Conservation (phyloP, 805 yeast species). For the Zygosaccharomyces bailii region DNA sequence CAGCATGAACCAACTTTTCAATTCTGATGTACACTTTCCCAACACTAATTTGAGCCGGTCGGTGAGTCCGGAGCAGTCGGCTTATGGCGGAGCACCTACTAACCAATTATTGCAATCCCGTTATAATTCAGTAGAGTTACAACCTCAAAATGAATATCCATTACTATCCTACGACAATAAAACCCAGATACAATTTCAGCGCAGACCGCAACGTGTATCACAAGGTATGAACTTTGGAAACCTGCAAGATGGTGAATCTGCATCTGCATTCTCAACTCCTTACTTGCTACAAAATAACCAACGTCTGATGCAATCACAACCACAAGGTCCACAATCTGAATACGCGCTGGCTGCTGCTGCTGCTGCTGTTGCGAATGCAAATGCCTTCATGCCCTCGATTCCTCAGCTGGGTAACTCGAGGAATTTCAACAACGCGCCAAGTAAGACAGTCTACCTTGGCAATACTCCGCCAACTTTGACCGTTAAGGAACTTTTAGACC, state of each 20-base stretch:
- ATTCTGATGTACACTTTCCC: slow-evolving; percentile 11
- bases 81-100: not conserved
- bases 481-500: slow-evolving; percentile 78
- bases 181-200: slow-evolving; percentile 1
- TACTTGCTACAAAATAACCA: slow-evolving; percentile 11
- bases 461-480: slow-evolving; percentile 80
- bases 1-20: slow-evolving; percentile 14
- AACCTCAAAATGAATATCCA: not conserved
- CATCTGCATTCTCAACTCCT: slow-evolving; percentile 18
- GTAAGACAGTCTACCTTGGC: slow-evolving; percentile 87
- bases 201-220: not conserved
- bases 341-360: slow-evolving; percentile 19
- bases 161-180: slow-evolving; percentile 3
- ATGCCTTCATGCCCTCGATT: slow-evolving; percentile 16
- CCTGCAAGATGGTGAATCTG: slow-evolving; percentile 11
- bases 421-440: slow-evolving; percentile 50
- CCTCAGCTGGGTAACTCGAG: slow-evolving; percentile 25
- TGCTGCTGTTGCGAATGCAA: slow-evolving; percentile 29
- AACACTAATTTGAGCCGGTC: slow-evolving; percentile 5
- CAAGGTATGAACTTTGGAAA: slow-evolving; percentile 10
- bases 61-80: slow-evolving; percentile 6
- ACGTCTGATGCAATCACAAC: not conserved
- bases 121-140: not conserved
- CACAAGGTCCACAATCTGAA: slow-evolving; percentile 6
- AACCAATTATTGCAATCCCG: not conserved